Base-by-base conservation (phyloP, 768 basidiomycete genomes). In the Multifurca ochricompacta region DNA sequence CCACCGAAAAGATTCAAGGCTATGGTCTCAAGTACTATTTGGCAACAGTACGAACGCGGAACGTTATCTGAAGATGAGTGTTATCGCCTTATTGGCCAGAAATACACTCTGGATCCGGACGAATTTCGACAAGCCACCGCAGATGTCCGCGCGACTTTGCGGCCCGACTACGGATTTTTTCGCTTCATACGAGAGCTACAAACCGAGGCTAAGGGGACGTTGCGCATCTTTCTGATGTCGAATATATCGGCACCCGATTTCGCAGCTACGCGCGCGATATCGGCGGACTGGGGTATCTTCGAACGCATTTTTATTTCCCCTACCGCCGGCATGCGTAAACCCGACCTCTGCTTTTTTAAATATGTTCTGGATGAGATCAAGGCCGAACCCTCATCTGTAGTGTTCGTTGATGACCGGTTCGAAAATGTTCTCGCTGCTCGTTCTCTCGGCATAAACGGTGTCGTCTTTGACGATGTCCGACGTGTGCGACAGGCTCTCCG, bases 221-320 rank as follows among this genome's bases (percentile, higher is more conserved):
- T 78, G 1, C 69, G 64, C 14, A 70, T 81, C 32, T 79, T 74
- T 46, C 79, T 78, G 31, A 78, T 80, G 76, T 80, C 78, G 32
- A 82, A 82, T 64, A 80, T 82, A 23, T 79, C 79, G 14, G 59
- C 68, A 0, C 77, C 77, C 8, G 79, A 81, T 59, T 79, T 73
- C 61, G 68, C 68, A 34, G 68, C 74, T 3, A 68, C 10, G 6
- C 35, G n/a, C 14, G 35, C 35, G 5, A 35, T 6, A 16, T 16
- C 14, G 4, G 35, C 35, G n/a, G 11, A 35, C 35, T 13, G n/a
- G 75, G 66, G 35, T 35, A n/a, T 35, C 2, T 35, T 35, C 35
- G 35, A 11, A 49, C 62, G 69, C 25, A 66, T 35, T 16, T 11
- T 35, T 16, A 35, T 16, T 35, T 35, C 10, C 35, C 4, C 6